Base-by-base conservation (phyloP, 2,329 filamentous ascomycete genomes). In the Magnaporthiopsis incrustans region DNA sequence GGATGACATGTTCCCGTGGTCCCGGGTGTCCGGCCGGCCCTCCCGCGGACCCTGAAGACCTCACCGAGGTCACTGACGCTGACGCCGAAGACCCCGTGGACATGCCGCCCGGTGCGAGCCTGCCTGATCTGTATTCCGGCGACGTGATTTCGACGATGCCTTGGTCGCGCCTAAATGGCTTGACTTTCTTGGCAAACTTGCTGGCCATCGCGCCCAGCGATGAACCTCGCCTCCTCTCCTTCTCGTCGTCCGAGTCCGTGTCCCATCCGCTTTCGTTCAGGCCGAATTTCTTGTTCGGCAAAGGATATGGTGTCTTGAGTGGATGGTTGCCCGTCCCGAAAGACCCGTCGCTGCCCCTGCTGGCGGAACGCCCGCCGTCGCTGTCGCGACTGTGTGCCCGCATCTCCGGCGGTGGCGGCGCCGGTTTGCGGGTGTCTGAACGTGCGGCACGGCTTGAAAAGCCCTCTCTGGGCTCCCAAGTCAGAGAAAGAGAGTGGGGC, bases 191-290 rank as follows among this genome's bases (percentile, higher is more conserved):
- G 33, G 14, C 57, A 27, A 65, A 35, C 22, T 25, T 53, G 44
- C 18, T 35, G 57, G 27, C 25, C 59, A 64, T 22, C 56, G 63
- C n/a, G 53, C 62, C 57, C 57, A 65, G 44, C 8, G 44, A n/a
- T 11, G 44, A 53, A 7, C 44, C 44, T 11, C 11, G 44, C n/a
- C 22, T 53, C 44, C 18, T 53, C 30, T 66, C 66, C 35, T 63
- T 62, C 32, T 67, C 66, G 58, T 68, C 67, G 11, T 67, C 64
- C 32, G 56, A 35, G 18, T 63, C 61, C 25, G 61, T n/a, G 12
- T 71, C 69, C 44, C 69, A 71, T 1, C 63, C 63, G 63, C 69
- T 71, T 32, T 60, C 61, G 30, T 61, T 61, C 30, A 32, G 27
- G 22, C 10, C 10, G 22, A 18, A 3, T 2, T 30, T 53, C 8